Evolutionary conservation across 352 stramenopile species (phyloP).

Genomic region (Phytophthora pseudosyringae): DNA sequence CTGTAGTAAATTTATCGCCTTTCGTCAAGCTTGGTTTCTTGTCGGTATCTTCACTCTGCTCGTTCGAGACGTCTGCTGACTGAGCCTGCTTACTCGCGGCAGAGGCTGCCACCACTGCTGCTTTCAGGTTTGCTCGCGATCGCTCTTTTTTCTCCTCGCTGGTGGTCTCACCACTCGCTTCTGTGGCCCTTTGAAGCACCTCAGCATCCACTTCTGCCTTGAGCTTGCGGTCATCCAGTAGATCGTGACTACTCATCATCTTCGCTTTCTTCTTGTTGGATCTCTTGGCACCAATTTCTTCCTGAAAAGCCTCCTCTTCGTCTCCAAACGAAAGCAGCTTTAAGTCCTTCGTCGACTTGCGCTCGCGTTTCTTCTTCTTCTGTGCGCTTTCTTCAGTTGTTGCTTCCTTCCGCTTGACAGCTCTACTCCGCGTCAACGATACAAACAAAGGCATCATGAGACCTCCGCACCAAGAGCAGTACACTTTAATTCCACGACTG

Average conservation of each 20-base stretch:
- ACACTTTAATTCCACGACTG: background rate
- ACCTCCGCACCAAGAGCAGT: background rate
- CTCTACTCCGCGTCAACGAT: slow-evolving; percentile 20
- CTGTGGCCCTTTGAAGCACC: slow-evolving; percentile 61
- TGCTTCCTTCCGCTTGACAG: slow-evolving; percentile 36
- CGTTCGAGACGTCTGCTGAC: background rate
- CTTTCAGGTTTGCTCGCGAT: slow-evolving; percentile 47
- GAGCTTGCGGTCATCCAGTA: slow-evolving; percentile 68
- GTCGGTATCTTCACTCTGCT: slow-evolving; percentile 34
- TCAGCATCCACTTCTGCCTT: slow-evolving; percentile 66
- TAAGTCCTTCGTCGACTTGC: slow-evolving; percentile 93
- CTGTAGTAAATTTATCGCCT: slow-evolving; percentile 13
- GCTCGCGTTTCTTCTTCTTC: slow-evolving; percentile 83
- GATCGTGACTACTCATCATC: slow-evolving; percentile 80
- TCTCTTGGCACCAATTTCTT: slow-evolving; percentile 47
- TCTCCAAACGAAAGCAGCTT: slow-evolving; percentile 97
- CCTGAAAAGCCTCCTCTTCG: slow-evolving; percentile 79
- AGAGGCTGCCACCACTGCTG: slow-evolving; percentile 46
- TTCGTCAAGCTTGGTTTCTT: slow-evolving; percentile 7
- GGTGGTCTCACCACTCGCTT: slow-evolving; percentile 24
- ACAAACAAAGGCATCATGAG: slow-evolving; percentile 1
- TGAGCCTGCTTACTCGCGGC: slow-evolving; percentile 1
- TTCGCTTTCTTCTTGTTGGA: slow-evolving; percentile 66
- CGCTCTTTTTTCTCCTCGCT: slow-evolving; percentile 46
- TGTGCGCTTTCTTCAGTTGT: slow-evolving; percentile 36